A percentile compares a stretch with the other conserved stretches of the same genome.
phyloP scores from a whole-genome alignment of 2,329 filamentous ascomycete genomes.

The Xylariales sp. region DNA sequence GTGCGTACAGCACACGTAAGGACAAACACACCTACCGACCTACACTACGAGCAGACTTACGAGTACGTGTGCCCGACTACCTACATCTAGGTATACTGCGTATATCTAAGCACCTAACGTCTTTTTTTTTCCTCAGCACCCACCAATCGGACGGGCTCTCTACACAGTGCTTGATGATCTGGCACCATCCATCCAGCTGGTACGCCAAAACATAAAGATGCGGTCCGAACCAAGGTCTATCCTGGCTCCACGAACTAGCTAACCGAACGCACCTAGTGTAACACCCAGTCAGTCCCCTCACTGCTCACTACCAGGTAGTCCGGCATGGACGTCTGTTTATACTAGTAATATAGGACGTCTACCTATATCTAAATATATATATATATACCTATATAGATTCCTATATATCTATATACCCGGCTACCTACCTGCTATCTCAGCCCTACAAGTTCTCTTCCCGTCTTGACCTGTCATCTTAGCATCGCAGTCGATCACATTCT shows the following conservation, averaged over 20 bases:
- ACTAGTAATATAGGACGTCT: not conserved
- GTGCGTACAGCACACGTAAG: no score
- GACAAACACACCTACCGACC: no score
- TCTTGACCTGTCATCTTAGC: not conserved
- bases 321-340: not conserved
- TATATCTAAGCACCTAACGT: no score
- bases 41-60: no score
- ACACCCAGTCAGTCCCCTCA: slow-evolving; percentile 13
- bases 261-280: slow-evolving; percentile 15
- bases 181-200: slow-evolving; percentile 30
- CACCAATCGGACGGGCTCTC: slow-evolving; percentile 18
- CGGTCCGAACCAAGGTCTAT: slow-evolving; percentile 29
- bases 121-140: not conserved
- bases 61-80: no score
- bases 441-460: not conserved
- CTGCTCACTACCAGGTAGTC: slow-evolving; percentile 1
- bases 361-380: not conserved
- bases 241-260: slow-evolving; percentile 17
- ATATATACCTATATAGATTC: not conserved
- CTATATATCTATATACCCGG: not conserved
- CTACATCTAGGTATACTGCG: no score
- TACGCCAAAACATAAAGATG: slow-evolving; percentile 24
- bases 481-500: not conserved
- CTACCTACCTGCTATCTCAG: not conserved
- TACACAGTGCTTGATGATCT: slow-evolving; percentile 28